Evolutionary conservation across 1,284 basidiomycete species (phyloP).

Genomic region (Boletus semigastroideus): DNA sequence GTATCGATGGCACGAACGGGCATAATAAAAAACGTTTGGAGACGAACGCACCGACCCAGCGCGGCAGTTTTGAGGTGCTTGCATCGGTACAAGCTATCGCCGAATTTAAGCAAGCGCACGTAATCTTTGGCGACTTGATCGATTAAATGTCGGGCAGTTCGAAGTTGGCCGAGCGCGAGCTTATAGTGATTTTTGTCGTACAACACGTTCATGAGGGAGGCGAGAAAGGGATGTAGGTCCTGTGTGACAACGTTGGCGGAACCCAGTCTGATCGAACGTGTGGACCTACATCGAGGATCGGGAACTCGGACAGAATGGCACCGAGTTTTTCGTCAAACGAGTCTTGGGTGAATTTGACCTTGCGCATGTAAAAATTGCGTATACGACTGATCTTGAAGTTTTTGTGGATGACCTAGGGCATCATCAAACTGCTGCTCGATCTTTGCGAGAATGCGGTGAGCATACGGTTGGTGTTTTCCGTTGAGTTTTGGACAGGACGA

Average conservation of each 20-base stretch:
- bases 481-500: slow-evolving; percentile 91
- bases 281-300: slow-evolving; percentile 84
- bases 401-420: slow-evolving; percentile 83
- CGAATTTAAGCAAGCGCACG: slow-evolving; percentile 91
- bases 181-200: slow-evolving; percentile 99
- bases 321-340: slow-evolving; percentile 96
- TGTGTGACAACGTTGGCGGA: slow-evolving; percentile 33
- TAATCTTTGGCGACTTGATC: slow-evolving; percentile 97
- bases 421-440: slow-evolving; percentile 3
- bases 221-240: slow-evolving; percentile 94
- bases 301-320: slow-evolving; percentile 93
- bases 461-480: slow-evolving; percentile 93
- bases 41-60: slow-evolving; percentile 74
- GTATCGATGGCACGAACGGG: slow-evolving; percentile 1
- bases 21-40: background rate
- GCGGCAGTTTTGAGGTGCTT: slow-evolving; percentile 96
- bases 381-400: slow-evolving; percentile 99
- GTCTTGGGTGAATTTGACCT: slow-evolving; percentile 99
- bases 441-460: background rate
- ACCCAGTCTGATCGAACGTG: background rate
- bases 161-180: slow-evolving; percentile 91
- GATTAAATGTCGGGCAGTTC: slow-evolving; percentile 91
- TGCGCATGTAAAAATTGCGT: slow-evolving; percentile 96
- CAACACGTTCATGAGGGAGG: slow-evolving; percentile 92
- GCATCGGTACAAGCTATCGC: slow-evolving; percentile 93